These are phyloP conservation scores for Podila epicladia DNA, from an alignment of 192 early-diverging fungal species.

Conservation along the genomic window DNA sequence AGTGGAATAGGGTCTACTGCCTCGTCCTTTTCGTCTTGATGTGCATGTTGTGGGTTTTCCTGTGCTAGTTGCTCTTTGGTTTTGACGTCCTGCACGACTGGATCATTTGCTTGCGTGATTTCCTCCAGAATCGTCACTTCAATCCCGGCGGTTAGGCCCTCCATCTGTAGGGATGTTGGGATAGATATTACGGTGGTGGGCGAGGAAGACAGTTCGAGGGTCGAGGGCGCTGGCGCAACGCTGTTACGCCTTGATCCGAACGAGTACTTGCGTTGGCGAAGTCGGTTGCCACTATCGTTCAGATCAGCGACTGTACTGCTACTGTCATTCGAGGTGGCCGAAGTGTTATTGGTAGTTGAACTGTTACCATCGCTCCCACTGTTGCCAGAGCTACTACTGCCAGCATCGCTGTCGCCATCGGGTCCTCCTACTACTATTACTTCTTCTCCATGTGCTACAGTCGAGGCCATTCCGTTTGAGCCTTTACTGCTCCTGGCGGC, in stretches of 20 bases:
- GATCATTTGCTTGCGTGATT: background rate
- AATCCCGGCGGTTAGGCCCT: background rate
- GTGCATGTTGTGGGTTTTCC: background rate
- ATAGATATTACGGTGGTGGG: background rate
- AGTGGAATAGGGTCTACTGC: slow-evolving; percentile 17
- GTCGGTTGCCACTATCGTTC: slow-evolving; percentile 7
- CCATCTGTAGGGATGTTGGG: background rate
- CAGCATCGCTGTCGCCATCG: background rate
- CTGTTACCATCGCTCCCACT: background rate
- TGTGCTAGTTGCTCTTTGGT: background rate
- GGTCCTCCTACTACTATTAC: background rate
- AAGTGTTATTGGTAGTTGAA: background rate
- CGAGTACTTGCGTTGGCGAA: slow-evolving; percentile 29
- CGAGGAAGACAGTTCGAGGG: background rate
- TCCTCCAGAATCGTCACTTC: background rate
- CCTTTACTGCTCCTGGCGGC: slow-evolving; percentile 5
- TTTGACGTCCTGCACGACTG: background rate
- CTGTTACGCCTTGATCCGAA: slow-evolving; percentile 11
- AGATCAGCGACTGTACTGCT: slow-evolving; percentile 31
- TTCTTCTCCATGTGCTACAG: background rate
- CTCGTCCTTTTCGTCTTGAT: background rate
- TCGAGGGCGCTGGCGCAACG: background rate
- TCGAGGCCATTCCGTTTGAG: background rate
- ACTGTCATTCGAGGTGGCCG: slow-evolving; percentile 21
- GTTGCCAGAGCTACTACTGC: slow-evolving; percentile 1